Evolutionary conservation across 495 filamentous ascomycete genomes (phyloP).

Genomic region (Haplographium delicatum): DNA sequence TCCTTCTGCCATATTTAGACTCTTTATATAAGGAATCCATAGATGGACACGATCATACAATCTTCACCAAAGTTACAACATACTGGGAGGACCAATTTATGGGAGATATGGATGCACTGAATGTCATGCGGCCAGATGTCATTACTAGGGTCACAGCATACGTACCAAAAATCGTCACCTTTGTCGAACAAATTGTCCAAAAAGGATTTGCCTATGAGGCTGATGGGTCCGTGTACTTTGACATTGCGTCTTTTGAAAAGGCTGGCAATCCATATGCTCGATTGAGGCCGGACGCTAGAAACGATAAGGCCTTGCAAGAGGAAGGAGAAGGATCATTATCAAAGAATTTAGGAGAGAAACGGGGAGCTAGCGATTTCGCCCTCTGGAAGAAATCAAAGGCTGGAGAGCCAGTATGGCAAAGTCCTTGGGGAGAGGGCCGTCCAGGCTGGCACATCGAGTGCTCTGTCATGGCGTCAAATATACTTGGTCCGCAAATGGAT

Average conservation of each 20-base stretch:
- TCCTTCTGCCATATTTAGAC: conserved; percentile 86
- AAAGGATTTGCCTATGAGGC: conserved; percentile 85
- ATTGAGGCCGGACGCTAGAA: conserved; percentile 79
- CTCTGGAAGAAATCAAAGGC: conserved; percentile 92
- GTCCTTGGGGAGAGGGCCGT: conserved; percentile 78
- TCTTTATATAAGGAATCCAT: conserved; percentile 66
- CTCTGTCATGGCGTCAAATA: conserved; percentile 89
- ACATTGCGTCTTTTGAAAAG: conserved; percentile 80
- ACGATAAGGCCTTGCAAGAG: conserved; percentile 73
- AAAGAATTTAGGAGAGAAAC: conserved; percentile 62
- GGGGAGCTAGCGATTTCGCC: conserved; percentile 76
- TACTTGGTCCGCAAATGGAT: conserved; percentile 77
- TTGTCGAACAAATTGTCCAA: conserved; percentile 68
- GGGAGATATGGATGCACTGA: conserved; percentile 78
- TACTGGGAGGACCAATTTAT: conserved; percentile 80
- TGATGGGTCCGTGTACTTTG: conserved; percentile 91
- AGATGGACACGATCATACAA: conserved; percentile 59
- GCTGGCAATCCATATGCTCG: conserved; percentile 80
- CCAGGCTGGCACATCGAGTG: conserved; percentile 99
- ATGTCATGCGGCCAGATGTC: conserved; percentile 76
- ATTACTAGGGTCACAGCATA: conserved; percentile 89
- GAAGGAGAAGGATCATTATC: conserved; percentile 87
- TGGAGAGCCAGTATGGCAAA: conserved; percentile 87
- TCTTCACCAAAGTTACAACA: conserved; percentile 76
- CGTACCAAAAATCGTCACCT: conserved; percentile 70